Evolutionary conservation across 805 yeast genomes (phyloP).

Genomic region (Cyberlindnera americana): DNA sequence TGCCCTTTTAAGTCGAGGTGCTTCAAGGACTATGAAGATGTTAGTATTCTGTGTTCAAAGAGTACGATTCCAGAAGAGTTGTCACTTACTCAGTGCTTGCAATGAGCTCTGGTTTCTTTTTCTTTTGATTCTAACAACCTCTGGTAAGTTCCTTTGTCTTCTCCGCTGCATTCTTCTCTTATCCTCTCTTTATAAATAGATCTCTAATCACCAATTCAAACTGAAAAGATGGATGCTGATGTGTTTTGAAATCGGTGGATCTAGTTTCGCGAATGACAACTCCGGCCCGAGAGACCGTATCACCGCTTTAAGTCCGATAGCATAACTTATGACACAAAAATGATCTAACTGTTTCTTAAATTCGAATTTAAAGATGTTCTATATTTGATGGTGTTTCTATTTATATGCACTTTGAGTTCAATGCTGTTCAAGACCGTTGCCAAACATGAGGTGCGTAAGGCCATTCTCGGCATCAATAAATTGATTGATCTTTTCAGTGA

Average conservation of each 20-base stretch:
- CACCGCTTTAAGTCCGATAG: too few species aligned
- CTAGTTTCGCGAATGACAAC: too few species aligned
- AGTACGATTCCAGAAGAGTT: neutral
- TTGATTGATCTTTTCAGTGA: constrained; percentile 28
- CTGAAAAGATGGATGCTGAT: too few species aligned
- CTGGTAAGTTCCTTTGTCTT: constrained; percentile 38
- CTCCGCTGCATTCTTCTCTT: neutral
- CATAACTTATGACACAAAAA: too few species aligned
- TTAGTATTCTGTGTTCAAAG: constrained; percentile 1
- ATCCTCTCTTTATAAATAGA: neutral
- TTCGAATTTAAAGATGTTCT: too few species aligned
- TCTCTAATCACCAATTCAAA: too few species aligned
- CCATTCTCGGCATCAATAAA: constrained; percentile 7
- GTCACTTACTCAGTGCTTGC: constrained; percentile 57
- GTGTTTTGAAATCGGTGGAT: too few species aligned
- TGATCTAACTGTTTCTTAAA: too few species aligned
- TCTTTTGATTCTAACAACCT: constrained; percentile 77
- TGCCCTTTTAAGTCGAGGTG: constrained; percentile 38
- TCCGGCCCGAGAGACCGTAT: too few species aligned
- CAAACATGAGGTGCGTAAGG: constrained; percentile 24
- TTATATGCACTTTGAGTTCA: too few species aligned
- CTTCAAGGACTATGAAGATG: constrained; percentile 30
- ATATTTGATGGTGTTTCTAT: too few species aligned
- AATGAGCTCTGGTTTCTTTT: constrained; percentile 85
- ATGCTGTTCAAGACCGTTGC: constrained; percentile 9